Base-by-base conservation (phyloP, 2,329 filamentous ascomycete genomes). In the Aspergillus sp. region DNA sequence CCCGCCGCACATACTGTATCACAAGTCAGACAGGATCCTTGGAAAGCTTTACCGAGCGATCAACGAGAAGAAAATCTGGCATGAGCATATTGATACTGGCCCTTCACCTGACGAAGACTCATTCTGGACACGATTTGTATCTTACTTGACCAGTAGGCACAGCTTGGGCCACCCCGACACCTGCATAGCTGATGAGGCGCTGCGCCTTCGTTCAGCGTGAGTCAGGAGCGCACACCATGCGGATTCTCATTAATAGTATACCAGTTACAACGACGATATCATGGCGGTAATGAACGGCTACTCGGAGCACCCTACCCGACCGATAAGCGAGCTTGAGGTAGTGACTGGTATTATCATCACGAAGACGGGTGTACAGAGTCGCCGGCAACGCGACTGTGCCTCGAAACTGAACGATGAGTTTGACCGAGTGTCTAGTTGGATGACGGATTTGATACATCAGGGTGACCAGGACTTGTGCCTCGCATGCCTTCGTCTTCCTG, bases 1-100 rank as follows among this genome's bases (percentile, higher is more conserved):
- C 24, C 70, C 73, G 1, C 72, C 76, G 0, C 70, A 60, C 4
- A 74, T 78, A 22, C 68, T 71, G 3, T 93, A 85, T 64, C 92
- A 94, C 65, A 70, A 69, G 30, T 90, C 86, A 1, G 60, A 82
- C 0, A 90, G 89, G 58, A 76, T 87, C 0, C 78, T 94, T 0
- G 90, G 90, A 0, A 70, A 78, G 4, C 74, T 95, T 0, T 94
- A 88, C 64, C 82, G 88, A 1, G 80, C 78, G 0, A 85, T 95
- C 10, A 83, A 95, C 59, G 89, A 94, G 67, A 76, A 78, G 43
- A 78, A 79, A 48, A 87, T 92, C 41, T 65, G 53, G 58, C 57
- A 41, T 17, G 38, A 58, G 3, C 50, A 62, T 22, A 42, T 65
- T 16, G 52, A 50, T 11, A 45, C 46, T 17, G 13, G 53, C 35